These are phyloP conservation scores for Trichoderma atrobrunneum DNA, from an alignment of 2,329 filamentous ascomycete species.

Conservation along the genomic window DNA sequence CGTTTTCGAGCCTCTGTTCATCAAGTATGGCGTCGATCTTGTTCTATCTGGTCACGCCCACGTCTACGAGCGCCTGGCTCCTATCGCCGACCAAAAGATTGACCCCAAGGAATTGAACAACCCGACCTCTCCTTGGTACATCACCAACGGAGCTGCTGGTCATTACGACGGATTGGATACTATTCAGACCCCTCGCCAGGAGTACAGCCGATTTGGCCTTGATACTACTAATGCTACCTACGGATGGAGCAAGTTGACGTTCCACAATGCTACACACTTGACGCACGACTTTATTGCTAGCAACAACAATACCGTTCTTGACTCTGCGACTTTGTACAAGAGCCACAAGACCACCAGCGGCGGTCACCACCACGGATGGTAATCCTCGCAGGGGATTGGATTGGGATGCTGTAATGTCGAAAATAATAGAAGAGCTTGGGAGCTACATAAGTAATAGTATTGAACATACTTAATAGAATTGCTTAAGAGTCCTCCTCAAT, in stretches of 20 bases:
- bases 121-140: slow-evolving; percentile 10
- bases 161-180: slow-evolving; percentile 12
- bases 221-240: slow-evolving; percentile 3
- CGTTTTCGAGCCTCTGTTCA: slow-evolving; percentile 4
- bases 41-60: slow-evolving; percentile 1
- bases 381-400: background rate
- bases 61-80: slow-evolving; percentile 11
- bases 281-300: slow-evolving; percentile 13
- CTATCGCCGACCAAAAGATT: background rate
- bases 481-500: background rate
- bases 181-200: background rate
- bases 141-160: slow-evolving; percentile 11
- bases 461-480: background rate
- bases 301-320: slow-evolving; percentile 1
- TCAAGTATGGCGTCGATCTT: slow-evolving; percentile 3
- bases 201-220: background rate
- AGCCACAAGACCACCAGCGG: background rate
- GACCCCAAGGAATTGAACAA: slow-evolving; percentile 1
- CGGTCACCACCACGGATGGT: background rate
- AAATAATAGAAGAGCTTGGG: background rate
- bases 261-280: slow-evolving; percentile 7
- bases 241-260: slow-evolving; percentile 11
- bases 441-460: background rate
- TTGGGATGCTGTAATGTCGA: background rate
- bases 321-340: slow-evolving; percentile 11